Evolutionary conservation across 2,329 filamentous ascomycete species (phyloP), one percentile per base, ranked within the genome.

Genomic region (Cercospora sojina): DNA sequence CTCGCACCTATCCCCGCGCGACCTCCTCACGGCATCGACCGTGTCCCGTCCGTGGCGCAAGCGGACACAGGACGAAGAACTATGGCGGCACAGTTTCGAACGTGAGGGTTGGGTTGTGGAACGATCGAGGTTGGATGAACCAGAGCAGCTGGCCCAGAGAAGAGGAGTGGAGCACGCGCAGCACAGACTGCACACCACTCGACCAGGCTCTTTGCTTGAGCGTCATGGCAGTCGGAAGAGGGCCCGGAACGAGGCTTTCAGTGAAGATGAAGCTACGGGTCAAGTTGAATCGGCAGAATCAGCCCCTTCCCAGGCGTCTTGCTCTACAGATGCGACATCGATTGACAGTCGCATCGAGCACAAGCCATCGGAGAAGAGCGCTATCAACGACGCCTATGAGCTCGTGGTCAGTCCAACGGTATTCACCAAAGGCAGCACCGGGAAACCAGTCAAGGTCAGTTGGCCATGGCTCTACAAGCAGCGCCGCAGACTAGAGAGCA

Each of bases 391-490:
- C 1, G 27, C 18, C 23, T 16, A 5, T 25, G 49, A 59, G 23
- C 23, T 66, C 16, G 64, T 62, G 23, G 55, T 70, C 35, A 65
- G 59, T 51, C 70, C 70, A 2, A 32, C 66, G 43, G 29, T 70
- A 6, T 72, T 72, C 63, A 66, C 35, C 3, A 63, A 63, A n/a
- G 49, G 32, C 16, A 41, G 13, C 13, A 41, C 13, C 6, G 3
- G 10, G 9, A 31, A 67, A 69, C 82, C 83, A 75, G 75, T 88
- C 65, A 90, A 87, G 73, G 82, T 98, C 57, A 97, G 96, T 78
- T 99, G 94, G 93, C 91, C 93, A 62, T 92, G 95, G 76, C 83
- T 99, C 0, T 99, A 97, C 80, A 92, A 91, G 70, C 91, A 97
- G 82, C 89, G 95, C 67, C 86, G 89, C 64, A 86, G 88, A 23